Evolutionary conservation across 2,329 filamentous ascomycete genomes (phyloP).

Genomic region (Rhinocladiella similis): DNA sequence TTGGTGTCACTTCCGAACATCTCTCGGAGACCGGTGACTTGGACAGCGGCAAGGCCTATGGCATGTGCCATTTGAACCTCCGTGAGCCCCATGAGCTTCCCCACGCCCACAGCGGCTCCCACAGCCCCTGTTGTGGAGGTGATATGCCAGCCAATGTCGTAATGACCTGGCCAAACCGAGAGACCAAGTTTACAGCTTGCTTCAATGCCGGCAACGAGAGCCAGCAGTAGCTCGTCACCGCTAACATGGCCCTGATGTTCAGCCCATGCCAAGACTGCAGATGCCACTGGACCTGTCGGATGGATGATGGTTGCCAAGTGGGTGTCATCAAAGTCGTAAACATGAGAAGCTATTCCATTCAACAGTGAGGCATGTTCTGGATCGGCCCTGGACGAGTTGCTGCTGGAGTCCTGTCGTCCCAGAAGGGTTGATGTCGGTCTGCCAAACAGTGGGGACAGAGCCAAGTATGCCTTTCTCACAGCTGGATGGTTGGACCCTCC

Average conservation of each 20-base stretch:
- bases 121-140: conserved; percentile 54
- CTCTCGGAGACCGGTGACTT: conserved; percentile 55
- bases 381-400: conserved; percentile 3
- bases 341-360: conserved; percentile 57
- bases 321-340: conserved; percentile 59
- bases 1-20: conserved; percentile 59
- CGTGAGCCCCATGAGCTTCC: conserved; percentile 47
- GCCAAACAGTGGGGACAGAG: no score
- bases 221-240: conserved; percentile 51
- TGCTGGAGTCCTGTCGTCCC: no score
- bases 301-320: conserved; percentile 59
- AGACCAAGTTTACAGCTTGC: conserved; percentile 54
- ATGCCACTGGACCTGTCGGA: conserved; percentile 53
- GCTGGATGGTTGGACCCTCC: no score
- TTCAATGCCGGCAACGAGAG: conserved; percentile 54
- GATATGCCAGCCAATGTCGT: conserved; percentile 58
- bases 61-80: conserved; percentile 47
- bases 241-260: conserved; percentile 43
- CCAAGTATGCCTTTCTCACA: no score
- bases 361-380: conserved; percentile 46
- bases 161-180: conserved; percentile 55
- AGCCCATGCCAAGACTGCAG: conserved; percentile 50
- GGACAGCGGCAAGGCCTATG: conserved; percentile 54
- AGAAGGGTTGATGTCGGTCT: no score
- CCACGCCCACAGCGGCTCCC: conserved; percentile 54